Evolutionary conservation across 148 eudicot species (phyloP).

Genomic region (Pouteria glomerata): DNA sequence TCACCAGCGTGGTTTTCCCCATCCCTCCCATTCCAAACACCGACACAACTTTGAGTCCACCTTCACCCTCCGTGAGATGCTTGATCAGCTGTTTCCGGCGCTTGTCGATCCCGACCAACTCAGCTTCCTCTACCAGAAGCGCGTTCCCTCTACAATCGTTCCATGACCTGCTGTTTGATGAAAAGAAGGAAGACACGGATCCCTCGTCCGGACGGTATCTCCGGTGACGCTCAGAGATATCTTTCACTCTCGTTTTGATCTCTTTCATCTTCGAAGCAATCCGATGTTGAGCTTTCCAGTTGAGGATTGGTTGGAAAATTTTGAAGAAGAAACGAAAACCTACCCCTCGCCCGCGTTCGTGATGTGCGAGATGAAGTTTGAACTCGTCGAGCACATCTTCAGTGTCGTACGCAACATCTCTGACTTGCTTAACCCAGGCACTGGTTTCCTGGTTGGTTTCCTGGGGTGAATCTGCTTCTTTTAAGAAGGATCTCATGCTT

Average conservation of each 20-base stretch:
- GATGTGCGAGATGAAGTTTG: neutral
- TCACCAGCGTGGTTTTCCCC: slow-evolving; percentile 2
- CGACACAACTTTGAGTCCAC: neutral
- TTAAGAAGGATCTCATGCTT: neutral
- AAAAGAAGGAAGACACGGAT: neutral
- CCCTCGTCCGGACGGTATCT: neutral
- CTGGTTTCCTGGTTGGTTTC: neutral
- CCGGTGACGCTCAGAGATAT: neutral
- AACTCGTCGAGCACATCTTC: neutral
- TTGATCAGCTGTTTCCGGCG: neutral
- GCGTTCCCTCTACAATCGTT: neutral
- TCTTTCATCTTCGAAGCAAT: neutral
- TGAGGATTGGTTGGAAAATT: neutral
- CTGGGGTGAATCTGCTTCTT: neutral
- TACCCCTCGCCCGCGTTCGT: neutral
- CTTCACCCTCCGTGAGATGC: neutral
- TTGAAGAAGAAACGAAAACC: neutral
- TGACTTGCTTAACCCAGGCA: slow-evolving; percentile 6
- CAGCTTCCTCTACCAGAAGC: neutral
- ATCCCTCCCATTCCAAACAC: slow-evolving; percentile 8
- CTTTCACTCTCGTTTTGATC: neutral
- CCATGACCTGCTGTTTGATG: neutral
- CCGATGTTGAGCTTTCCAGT: neutral
- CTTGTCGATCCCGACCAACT: neutral
- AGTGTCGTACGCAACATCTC: neutral